phyloP scores from a whole-genome alignment of 176 grass and related monocot genomes.

The Oryza meyeriana region DNA sequence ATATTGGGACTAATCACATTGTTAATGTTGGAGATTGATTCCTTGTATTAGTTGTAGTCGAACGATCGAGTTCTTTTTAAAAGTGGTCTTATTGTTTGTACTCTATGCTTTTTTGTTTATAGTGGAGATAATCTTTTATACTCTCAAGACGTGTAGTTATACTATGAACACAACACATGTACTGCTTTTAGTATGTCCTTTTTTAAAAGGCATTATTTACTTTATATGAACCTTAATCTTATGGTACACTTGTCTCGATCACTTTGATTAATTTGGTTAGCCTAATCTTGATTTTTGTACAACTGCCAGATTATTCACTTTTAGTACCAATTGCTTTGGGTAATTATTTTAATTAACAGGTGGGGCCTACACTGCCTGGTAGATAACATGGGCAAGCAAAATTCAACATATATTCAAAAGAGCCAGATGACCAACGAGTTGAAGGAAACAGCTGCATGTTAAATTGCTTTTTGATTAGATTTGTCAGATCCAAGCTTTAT shows the following conservation, averaged over 20 bases:
- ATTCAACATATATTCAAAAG: neutral
- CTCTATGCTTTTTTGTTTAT: neutral
- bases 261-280: neutral
- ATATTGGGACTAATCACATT: constrained; percentile 14
- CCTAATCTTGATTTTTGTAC: neutral
- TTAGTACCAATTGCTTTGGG: neutral
- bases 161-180: neutral
- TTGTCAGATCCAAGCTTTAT: neutral
- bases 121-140: constrained; percentile 29
- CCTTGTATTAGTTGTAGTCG: constrained; percentile 54
- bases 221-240: neutral
- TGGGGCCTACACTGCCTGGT: neutral
- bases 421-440: neutral
- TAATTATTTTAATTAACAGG: neutral
- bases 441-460: neutral
- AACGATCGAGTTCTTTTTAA: constrained; percentile 31
- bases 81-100: constrained; percentile 29
- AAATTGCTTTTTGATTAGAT: neutral
- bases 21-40: constrained; percentile 44
- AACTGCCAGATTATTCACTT: neutral
- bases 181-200: constrained; percentile 35
- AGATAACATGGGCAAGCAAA: neutral
- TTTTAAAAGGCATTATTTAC: neutral
- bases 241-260: neutral
- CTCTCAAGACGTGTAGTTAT: neutral